A percentile compares a stretch with the other conserved stretches of the same genome.
phyloP scores from a whole-genome alignment of 2,329 filamentous ascomycete species.

The Teratosphaeria destructans region DNA sequence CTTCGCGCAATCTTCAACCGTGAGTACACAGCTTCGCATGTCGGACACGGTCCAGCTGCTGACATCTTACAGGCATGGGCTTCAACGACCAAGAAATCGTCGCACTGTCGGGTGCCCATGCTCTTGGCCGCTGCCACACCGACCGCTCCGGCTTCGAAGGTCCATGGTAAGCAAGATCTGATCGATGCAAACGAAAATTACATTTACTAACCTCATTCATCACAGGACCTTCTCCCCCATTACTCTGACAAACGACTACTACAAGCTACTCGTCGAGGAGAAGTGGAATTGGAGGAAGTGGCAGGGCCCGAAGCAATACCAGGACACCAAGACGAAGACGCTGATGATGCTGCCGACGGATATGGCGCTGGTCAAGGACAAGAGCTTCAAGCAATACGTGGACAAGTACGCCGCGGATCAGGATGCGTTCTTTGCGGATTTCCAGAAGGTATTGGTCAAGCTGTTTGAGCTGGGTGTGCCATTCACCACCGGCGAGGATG shows the following conservation, averaged over 20 bases:
- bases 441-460: conserved; percentile 64
- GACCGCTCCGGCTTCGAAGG: conserved; percentile 82
- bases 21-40: conserved; percentile 51
- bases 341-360: conserved; percentile 98
- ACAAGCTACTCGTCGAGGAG: conserved; percentile 74
- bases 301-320: conserved; percentile 82
- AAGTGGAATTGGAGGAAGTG: conserved; percentile 90
- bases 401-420: conserved; percentile 88
- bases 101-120: conserved; percentile 74
- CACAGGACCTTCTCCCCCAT: conserved; percentile 67
- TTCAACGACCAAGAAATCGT: conserved; percentile 97
- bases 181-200: not conserved
- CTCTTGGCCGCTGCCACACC: conserved; percentile 79
- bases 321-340: conserved; percentile 76
- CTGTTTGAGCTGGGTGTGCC: conserved; percentile 93
- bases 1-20: conserved; percentile 86
- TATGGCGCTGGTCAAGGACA: conserved; percentile 77
- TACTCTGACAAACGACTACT: conserved; percentile 91
- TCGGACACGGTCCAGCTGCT: not conserved
- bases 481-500: conserved; percentile 49
- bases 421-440: conserved; percentile 88
- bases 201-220: not conserved
- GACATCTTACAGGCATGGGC: conserved; percentile 52
- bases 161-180: conserved; percentile 49
- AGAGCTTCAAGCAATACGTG: conserved; percentile 68